A percentile compares a stretch with the other conserved stretches of the same genome.
Conservation (phyloP, 2,329 filamentous ascomycete species). For the Fusarium equiseti region DNA sequence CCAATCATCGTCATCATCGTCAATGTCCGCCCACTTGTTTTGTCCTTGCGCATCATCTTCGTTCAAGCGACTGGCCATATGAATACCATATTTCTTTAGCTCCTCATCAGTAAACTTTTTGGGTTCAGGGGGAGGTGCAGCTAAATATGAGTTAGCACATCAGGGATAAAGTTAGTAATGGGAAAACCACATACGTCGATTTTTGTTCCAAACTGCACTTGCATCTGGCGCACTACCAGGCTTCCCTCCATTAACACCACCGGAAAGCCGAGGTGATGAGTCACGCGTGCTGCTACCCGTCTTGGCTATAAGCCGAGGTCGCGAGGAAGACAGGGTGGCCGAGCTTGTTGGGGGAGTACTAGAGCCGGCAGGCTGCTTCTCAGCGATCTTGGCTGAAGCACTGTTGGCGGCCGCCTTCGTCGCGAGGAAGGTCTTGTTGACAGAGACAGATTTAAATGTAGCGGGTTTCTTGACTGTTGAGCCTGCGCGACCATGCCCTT, state of each 20-base stretch:
- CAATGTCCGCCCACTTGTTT: constrained; percentile 90
- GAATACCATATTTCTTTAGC: constrained; percentile 87
- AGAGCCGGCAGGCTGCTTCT: constrained; percentile 63
- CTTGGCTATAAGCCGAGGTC: constrained; percentile 82
- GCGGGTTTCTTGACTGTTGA: constrained; percentile 78
- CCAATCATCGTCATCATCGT: constrained; percentile 91
- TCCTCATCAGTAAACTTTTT: constrained; percentile 91
- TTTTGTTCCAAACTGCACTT: constrained; percentile 89
- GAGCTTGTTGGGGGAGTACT: constrained; percentile 61
- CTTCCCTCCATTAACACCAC: constrained; percentile 68
- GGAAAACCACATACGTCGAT: constrained; percentile 72
- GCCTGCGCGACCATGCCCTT: constrained; percentile 68
- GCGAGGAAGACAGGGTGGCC: constrained; percentile 64
- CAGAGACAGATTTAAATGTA: constrained; percentile 86
- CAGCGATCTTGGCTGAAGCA: constrained; percentile 62
- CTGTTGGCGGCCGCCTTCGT: constrained; percentile 69
- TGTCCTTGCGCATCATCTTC: constrained; percentile 80
- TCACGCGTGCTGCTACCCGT: constrained; percentile 72
- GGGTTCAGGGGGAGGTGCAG: constrained; percentile 74
- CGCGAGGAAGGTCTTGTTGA: constrained; percentile 86
- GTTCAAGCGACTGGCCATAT: constrained; percentile 82
- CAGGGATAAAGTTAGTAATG: background rate
- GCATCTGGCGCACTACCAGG: constrained; percentile 73
- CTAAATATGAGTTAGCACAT: constrained; percentile 54
- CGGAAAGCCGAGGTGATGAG: constrained; percentile 58